Evolutionary conservation across 176 grass and related monocot genomes (phyloP), one percentile per base, ranked within the genome.

Genomic region (Zea luxurians): DNA sequence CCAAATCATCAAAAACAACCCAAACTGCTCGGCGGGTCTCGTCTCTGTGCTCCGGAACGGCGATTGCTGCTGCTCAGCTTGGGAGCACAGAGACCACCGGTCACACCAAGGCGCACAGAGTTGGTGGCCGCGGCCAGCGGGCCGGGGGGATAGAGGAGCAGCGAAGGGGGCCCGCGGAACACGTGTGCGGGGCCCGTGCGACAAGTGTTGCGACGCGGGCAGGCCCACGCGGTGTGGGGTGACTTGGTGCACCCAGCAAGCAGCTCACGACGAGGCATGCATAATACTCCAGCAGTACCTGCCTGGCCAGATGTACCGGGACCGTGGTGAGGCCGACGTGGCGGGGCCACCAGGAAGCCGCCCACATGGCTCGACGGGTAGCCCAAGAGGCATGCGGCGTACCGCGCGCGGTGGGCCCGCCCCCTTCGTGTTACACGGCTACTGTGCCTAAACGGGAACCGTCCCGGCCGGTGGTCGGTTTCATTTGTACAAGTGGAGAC

Each of bases 291-390:
- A 27, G 27, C 46, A 37, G 47, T 72, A 6, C 3, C 37, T 9
- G 13, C 66, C 27, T 34, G 15, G 38, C 45, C 45, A 68, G n/a
- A 73, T 37, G 50, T 52, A 74, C 77, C 59, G 15, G 52, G 37
- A 20, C 6, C 17, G 65, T 2, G 46, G 46, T 52, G 50, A 12
- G 10, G 13, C 78, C 36, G 63, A 74, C 50, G 44, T 10, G 4
- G 43, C 13, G 71, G 64, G 34, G 8, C 83, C 49, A 8, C 2
- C 10, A 8, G 5, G 41, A 34, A 4, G 17, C 43, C 63, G 11
- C 13, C 20, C 83, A 80, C 62, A 68, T 75, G 84, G 37, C 71
- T 64, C 20, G 15, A 53, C 3, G 17, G 78, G 7, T 54, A 20
- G 57, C 36, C 62, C 45, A 45, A 61, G 49, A 36, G 52, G 78